Evolutionary conservation across 352 stramenopile species (phyloP), one percentile per base, ranked within the genome.

Genomic region (Pythium brassicae): DNA sequence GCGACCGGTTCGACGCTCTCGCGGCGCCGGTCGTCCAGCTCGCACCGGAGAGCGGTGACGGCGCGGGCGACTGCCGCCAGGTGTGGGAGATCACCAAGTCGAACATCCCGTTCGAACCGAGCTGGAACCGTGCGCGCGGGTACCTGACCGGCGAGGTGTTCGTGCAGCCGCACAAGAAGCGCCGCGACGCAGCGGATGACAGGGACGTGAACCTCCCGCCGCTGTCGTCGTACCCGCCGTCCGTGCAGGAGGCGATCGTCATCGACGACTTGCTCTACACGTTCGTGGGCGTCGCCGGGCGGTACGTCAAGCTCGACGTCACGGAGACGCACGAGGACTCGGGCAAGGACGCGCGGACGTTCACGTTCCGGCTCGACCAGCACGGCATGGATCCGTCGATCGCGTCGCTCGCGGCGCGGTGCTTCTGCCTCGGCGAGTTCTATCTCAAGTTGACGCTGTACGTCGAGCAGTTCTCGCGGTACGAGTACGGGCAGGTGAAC

Each of bases 401-500:
- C 15, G 72, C 81, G 19, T 77, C 80, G 2, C 68, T 95, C 5
- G 78, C 75, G 25, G 69, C 78, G 11, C 66, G 85, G 8, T 92
- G 84, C 53, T 71, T 95, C 25, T 60, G 68, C 8, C 51, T 95
- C 37, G 83, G 86, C 22, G 81, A 92, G 55, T 90, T 77, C 56
- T 95, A 91, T 45, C 62, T 95, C 23, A 85, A 87, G 50, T 46
- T 93, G 22, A 77, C 50, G 19, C 54, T 87, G 12, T 95, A 92
- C 49, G 75, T 95, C 26, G 86, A 96, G 50, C 75, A 88, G 32
- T 89, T 80, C 50, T 87, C 81, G 32, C 70, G 87, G 23, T 92
- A 95, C 57, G 94, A 98, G 68, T 97, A 96, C 61, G 95, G 95
- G 0, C 82, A 93, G 71, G 89, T 98, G 12, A 97, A 91, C 39